Evolutionary conservation across 2,329 filamentous ascomycete species (phyloP).

Genomic region (Cryphonectria radicalis): DNA sequence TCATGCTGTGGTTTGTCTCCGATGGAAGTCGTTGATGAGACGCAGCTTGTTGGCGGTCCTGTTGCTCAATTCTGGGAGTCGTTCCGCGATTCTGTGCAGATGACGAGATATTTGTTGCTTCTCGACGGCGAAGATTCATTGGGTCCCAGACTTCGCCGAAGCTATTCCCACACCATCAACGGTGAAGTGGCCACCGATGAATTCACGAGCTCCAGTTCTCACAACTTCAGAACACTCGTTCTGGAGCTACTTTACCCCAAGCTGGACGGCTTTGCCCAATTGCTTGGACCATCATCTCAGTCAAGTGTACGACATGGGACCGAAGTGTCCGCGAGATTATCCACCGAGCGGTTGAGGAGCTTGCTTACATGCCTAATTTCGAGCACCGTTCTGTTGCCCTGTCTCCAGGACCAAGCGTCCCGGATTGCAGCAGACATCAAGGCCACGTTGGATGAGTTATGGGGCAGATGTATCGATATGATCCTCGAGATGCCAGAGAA

Average conservation of each 20-base stretch:
- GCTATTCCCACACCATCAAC: not conserved
- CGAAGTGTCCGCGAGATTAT: conserved; percentile 55
- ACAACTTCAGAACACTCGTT: conserved; percentile 54
- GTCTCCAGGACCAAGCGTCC: conserved; percentile 52
- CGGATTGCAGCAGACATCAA: conserved; percentile 55
- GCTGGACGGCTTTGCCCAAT: conserved; percentile 51
- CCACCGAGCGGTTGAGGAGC: conserved; percentile 57
- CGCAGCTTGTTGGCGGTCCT: conserved; percentile 50
- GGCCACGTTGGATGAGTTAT: conserved; percentile 44
- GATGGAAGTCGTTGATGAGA: conserved; percentile 38
- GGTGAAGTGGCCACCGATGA: conserved; percentile 10
- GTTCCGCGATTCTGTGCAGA: conserved; percentile 47
- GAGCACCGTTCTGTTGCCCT: conserved; percentile 51
- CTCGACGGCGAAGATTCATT: conserved; percentile 43
- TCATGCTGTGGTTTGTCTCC: conserved; percentile 64
- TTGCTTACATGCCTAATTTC: conserved; percentile 54
- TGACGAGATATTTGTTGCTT: conserved; percentile 61
- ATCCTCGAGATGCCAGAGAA: conserved; percentile 51
- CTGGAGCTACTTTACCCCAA: conserved; percentile 60
- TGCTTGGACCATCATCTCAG: conserved; percentile 52
- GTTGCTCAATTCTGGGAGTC: conserved; percentile 54
- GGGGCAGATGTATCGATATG: conserved; percentile 46
- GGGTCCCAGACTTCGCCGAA: not conserved
- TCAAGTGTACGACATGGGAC: conserved; percentile 38
- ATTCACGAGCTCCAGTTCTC: conserved; percentile 36